Evolutionary conservation across 192 early-diverging fungal species (phyloP).

Genomic region (Dissophora ornata): DNA sequence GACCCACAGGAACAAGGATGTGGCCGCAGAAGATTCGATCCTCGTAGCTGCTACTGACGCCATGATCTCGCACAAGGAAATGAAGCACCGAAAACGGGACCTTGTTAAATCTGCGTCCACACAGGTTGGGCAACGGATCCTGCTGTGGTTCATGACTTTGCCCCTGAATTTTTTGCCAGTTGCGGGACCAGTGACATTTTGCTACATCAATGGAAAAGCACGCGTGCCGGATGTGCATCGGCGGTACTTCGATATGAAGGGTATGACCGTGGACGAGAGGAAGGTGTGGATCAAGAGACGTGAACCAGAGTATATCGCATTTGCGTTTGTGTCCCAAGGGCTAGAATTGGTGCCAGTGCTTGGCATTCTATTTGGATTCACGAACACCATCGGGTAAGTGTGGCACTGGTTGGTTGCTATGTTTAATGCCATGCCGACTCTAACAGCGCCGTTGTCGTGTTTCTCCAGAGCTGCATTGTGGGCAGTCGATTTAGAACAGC

Average conservation of each 20-base stretch:
- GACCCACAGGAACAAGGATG: no score
- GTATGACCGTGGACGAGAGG: conserved; percentile 18
- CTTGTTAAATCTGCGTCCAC: conserved; percentile 11
- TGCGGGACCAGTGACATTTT: conserved; percentile 20
- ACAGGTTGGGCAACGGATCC: conserved; percentile 8
- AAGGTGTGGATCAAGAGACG: conserved; percentile 27
- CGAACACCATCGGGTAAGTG: conserved; percentile 38
- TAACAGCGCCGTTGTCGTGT: no score
- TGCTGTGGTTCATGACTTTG: conserved; percentile 34
- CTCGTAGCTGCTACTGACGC: not conserved
- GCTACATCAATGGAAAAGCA: conserved; percentile 38
- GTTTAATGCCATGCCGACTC: no score
- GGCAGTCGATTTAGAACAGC: conserved; percentile 26
- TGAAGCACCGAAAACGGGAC: conserved; percentile 10
- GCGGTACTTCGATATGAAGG: conserved; percentile 30
- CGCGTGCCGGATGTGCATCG: conserved; percentile 28
- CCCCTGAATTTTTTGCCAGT: conserved; percentile 37
- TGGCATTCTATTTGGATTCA: conserved; percentile 40
- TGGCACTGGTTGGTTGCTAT: no score
- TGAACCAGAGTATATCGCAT: conserved; percentile 11
- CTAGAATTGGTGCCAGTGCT: conserved; percentile 27
- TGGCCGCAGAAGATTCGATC: conserved; percentile 16
- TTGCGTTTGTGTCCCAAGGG: conserved; percentile 31
- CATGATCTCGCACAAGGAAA: conserved; percentile 5
- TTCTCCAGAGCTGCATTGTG: conserved; percentile 34